Evolutionary conservation across 352 stramenopile species (phyloP), one percentile per base, ranked within the genome.

Genomic region (Phytophthora tentaculata): DNA sequence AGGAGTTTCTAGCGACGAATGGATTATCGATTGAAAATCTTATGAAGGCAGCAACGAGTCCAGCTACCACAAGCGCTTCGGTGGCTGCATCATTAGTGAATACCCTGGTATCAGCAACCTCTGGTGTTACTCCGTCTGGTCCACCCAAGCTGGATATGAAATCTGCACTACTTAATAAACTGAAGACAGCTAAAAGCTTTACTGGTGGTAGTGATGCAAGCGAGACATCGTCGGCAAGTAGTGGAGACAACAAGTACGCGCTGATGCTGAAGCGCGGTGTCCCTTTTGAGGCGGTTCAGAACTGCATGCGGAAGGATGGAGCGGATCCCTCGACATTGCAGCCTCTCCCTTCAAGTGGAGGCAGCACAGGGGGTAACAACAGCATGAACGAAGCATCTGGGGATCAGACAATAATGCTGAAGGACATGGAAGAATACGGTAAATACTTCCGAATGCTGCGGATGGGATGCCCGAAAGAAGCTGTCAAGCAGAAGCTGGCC

Each of bases 391-490:
- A 67, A 52, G 20, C 6, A 32, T 4, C 24, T 16, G 17, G n/a
- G 12, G 26, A 19, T 16, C 49, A 60, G 12, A 67, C 59, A 62
- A 52, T 39, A 12, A 78, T 63, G 13, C 72, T 95, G 7, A 83
- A 91, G 23, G 80, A 96, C 20, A 77, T 90, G 32, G 66, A 88
- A 7, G 79, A 91, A 35, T 94, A 91, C 19, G 72, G 79, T 23
- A 83, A 83, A 44, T 99, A 98, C 63, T 98, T 99, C 72, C 90
- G 87, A 59, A 99, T 99, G 96, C 67, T 98, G 16, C 89, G 96
- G 43, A 83, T 98, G 61, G 96, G 96, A 20, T 86, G 96, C 12
- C 92, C 86, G 3, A 88, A 89, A 56, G 89, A 92, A 56, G 94
- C 95, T 6, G 91, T 98, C 2, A 87, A 88, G 43, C 90, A 98